Percentiles rank a stretch among this genome's conserved stretches.
Evolutionary conservation across 441 rosid species (phyloP).

Genomic region (Dalechampia spathulata): DNA sequence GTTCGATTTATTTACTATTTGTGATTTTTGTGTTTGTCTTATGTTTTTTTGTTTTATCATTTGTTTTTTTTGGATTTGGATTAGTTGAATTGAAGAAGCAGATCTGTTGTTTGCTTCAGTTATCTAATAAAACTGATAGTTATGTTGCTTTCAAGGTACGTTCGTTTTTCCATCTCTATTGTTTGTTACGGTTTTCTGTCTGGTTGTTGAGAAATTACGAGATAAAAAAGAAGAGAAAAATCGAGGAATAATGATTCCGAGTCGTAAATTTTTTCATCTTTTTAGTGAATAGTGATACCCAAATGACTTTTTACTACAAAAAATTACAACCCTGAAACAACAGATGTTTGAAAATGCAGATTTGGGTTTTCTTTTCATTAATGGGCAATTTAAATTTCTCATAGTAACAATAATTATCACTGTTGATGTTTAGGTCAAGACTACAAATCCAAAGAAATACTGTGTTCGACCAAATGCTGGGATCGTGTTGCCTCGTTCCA

Average conservation of each 20-base stretch:
- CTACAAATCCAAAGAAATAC: constrained; percentile 75
- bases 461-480: constrained; percentile 79
- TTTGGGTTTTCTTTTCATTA: too few relatives aligned
- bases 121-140: constrained; percentile 54
- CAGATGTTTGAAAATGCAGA: too few relatives aligned
- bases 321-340: too few relatives aligned
- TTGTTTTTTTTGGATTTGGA: constrained; percentile 4
- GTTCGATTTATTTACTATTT: neutral
- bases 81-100: constrained; percentile 80
- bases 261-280: too few relatives aligned
- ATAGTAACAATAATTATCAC: neutral
- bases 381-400: constrained; percentile 4
- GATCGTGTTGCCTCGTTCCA: constrained; percentile 57
- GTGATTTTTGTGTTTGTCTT: constrained; percentile 7
- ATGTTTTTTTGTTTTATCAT: neutral
- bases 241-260: too few relatives aligned
- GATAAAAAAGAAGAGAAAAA: too few relatives aligned
- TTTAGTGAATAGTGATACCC: too few relatives aligned
- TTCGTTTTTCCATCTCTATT: neutral
- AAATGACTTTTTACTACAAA: too few relatives aligned
- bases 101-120: constrained; percentile 72
- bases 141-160: constrained; percentile 61
- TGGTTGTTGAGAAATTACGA: too few relatives aligned
- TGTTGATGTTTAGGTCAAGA: constrained; percentile 56
- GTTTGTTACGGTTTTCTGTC: too few relatives aligned